Evolutionary conservation across 805 yeast species (phyloP).

Genomic region (Starmerella powellii): DNA sequence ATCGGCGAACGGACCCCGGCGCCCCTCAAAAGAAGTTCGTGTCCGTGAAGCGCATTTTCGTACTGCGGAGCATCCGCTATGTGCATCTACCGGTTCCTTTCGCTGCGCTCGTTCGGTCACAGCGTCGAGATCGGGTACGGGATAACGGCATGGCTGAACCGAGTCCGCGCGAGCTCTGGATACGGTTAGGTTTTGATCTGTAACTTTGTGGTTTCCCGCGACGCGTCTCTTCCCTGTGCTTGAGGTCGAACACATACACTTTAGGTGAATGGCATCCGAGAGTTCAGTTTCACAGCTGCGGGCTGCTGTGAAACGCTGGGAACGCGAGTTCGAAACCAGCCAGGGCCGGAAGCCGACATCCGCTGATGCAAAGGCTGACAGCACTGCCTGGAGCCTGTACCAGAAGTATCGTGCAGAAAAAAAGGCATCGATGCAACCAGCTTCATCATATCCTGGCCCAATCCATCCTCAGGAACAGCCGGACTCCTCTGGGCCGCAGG

Average conservation of each 20-base stretch:
- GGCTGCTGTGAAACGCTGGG: constrained; percentile 18
- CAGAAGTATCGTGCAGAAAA: constrained; percentile 10
- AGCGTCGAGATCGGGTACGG: too few relatives aligned
- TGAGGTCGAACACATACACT: background rate
- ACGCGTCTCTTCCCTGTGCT: background rate
- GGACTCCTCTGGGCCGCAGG: background rate
- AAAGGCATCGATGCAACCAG: constrained; percentile 1
- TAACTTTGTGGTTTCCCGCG: too few relatives aligned
- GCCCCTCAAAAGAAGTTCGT: constrained; percentile 22
- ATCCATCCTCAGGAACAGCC: too few relatives aligned
- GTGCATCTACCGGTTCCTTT: too few relatives aligned
- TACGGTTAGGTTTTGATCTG: too few relatives aligned
- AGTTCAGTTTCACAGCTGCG: too few relatives aligned
- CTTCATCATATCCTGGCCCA: too few relatives aligned
- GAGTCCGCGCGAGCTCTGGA: too few relatives aligned
- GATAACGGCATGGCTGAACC: background rate
- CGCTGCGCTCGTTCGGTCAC: too few relatives aligned
- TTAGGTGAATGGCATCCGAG: too few relatives aligned
- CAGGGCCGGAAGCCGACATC: constrained; percentile 17
- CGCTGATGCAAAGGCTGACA: constrained; percentile 14
- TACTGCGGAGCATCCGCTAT: background rate
- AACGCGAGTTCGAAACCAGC: constrained; percentile 12
- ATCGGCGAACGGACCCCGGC: constrained; percentile 35
- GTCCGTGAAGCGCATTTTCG: constrained; percentile 9
- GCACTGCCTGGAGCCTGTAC: constrained; percentile 10